These are phyloP conservation scores for Saprolegnia parasitica DNA, from an alignment of 352 stramenopile genomes.

Conservation along the genomic window DNA sequence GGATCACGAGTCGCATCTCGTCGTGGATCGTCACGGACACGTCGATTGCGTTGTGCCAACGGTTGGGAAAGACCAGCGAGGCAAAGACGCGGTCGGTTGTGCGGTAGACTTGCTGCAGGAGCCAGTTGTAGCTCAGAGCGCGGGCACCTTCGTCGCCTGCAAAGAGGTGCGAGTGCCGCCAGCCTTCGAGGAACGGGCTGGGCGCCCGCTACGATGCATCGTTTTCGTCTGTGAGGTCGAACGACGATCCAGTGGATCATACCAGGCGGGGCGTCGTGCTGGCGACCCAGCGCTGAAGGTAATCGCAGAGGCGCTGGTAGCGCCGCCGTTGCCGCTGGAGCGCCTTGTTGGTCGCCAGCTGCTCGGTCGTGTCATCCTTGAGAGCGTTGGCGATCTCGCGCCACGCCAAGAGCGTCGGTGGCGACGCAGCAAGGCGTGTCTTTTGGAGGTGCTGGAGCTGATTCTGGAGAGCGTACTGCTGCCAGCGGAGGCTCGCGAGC, in stretches of 20 bases:
- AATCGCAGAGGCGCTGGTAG: background rate
- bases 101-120: constrained; percentile 2
- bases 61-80: background rate
- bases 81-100: background rate
- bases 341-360: background rate
- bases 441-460: background rate
- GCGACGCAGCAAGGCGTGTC: no score
- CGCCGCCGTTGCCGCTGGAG: background rate
- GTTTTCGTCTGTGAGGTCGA: background rate
- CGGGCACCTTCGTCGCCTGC: constrained; percentile 3
- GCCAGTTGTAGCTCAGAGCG: background rate
- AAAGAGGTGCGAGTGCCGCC: constrained; percentile 5
- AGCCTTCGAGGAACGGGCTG: background rate
- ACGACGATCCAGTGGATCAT: background rate
- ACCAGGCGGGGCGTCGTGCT: background rate
- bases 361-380: background rate
- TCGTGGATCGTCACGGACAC: background rate
- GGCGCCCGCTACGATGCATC: background rate
- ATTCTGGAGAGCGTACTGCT: background rate
- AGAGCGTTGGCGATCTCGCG: background rate
- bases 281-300: background rate
- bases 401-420: background rate
- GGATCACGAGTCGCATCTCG: background rate
- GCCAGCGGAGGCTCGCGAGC: background rate
- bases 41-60: background rate